phyloP scores from a whole-genome alignment of 2,329 filamentous ascomycete genomes.

The Alternaria burnsii region DNA sequence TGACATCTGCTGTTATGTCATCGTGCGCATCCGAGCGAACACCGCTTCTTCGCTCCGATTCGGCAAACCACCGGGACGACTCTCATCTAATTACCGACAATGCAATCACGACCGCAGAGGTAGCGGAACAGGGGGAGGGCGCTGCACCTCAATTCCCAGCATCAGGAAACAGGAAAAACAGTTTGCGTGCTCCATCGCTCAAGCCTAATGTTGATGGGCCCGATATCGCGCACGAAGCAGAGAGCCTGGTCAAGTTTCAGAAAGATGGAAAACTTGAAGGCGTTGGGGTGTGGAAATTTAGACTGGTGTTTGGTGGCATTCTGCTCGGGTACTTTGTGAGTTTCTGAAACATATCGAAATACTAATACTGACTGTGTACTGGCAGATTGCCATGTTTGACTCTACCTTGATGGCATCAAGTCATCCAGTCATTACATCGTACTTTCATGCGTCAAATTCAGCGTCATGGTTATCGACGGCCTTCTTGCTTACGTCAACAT shows the following conservation, averaged over 20 bases:
- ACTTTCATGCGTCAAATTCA: constrained; percentile 79
- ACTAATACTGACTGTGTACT: constrained; percentile 51
- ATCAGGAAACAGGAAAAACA: constrained; percentile 33
- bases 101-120: constrained; percentile 30
- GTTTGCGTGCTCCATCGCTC: constrained; percentile 37
- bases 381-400: constrained; percentile 66
- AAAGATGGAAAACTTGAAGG: constrained; percentile 46
- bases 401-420: constrained; percentile 82
- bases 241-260: constrained; percentile 36
- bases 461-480: constrained; percentile 85
- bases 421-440: constrained; percentile 82
- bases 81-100: constrained; percentile 33
- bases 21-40: constrained; percentile 41
- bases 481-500: constrained; percentile 78
- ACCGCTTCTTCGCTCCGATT: constrained; percentile 38
- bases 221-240: constrained; percentile 25
- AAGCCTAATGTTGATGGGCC: constrained; percentile 34
- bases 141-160: constrained; percentile 34
- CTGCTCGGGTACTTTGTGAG: constrained; percentile 51
- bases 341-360: constrained; percentile 1
- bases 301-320: constrained; percentile 50
- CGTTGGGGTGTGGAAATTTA: constrained; percentile 44
- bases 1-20: constrained; percentile 18
- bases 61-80: constrained; percentile 22
- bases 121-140: constrained; percentile 34